Conservation (phyloP, 805 yeast species). For the Scheffersomyces amazonensis region DNA sequence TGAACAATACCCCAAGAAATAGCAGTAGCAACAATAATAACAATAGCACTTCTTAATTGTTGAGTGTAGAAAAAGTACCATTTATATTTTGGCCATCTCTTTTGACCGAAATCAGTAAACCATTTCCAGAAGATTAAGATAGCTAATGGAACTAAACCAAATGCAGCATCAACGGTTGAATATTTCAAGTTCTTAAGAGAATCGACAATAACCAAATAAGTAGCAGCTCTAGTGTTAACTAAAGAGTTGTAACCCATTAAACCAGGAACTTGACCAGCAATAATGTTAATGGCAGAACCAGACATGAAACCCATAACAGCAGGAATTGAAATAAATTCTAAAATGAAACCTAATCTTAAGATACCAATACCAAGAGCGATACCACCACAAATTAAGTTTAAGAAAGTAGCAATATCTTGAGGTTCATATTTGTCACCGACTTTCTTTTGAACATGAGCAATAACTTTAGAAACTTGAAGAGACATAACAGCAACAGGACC, state of each 20-base stretch:
- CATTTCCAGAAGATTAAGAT: conserved; percentile 73
- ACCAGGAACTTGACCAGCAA: conserved; percentile 82
- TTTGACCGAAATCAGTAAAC: conserved; percentile 56
- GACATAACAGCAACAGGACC: conserved; percentile 99
- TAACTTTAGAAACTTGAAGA: conserved; percentile 74
- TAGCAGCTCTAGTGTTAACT: conserved; percentile 70
- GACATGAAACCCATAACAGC: conserved; percentile 94
- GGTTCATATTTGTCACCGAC: conserved; percentile 47
- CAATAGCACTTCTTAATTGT: conserved; percentile 78
- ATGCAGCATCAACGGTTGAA: conserved; percentile 80
- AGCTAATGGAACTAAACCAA: conserved; percentile 74
- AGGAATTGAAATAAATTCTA: conserved; percentile 86
- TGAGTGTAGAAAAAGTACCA: conserved; percentile 64
- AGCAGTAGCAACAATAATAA: conserved; percentile 77
- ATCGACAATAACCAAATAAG: conserved; percentile 68
- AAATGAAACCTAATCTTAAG: conserved; percentile 79
- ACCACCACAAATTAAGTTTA: conserved; percentile 81
- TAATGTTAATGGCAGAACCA: conserved; percentile 85
- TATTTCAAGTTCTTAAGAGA: conserved; percentile 68
- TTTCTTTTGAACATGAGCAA: conserved; percentile 53
- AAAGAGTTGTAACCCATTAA: conserved; percentile 68
- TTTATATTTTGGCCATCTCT: conserved; percentile 57
- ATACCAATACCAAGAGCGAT: conserved; percentile 82
- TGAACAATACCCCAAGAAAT: conserved; percentile 77
- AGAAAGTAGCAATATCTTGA: conserved; percentile 75